Base-by-base conservation (phyloP, 2,329 filamentous ascomycete species). In the Davidsoniella australis region DNA sequence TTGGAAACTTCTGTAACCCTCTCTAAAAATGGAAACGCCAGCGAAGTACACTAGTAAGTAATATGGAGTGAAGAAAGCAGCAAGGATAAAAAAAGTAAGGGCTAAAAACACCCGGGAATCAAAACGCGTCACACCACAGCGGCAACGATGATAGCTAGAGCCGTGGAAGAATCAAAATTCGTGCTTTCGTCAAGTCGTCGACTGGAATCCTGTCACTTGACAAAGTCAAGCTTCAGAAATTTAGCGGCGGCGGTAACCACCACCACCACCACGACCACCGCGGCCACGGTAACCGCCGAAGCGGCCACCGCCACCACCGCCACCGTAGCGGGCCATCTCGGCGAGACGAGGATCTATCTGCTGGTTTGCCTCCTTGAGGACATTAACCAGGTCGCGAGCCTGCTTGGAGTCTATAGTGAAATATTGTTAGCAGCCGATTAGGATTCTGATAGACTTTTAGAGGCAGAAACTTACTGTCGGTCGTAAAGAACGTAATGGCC, bases 401-500 rank as follows among this genome's bases (percentile, higher is more conserved):
- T 91, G 85, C 73, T 89, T 91, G 60, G 83, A 77, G 70, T 91
- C 85, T 88, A 49, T 2, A 23, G 9, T 12, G 12, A 18, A n/a
- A 18, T 7, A 24, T 39, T 55, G 63, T 73, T 61, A 71, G 68
- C 44, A 51, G 47, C 24, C n/a, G 33, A 12, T 2, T 16, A 24
- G 4, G 7, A 44, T 9, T 5, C 12, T 2, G 12, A 4, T 10
- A 1, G 26, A 29, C 9, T 20, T 4, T 10, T 17, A 10, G 5
- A 23, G 39, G 18, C 50, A 43, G n/a, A 48, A 54, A 83, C 88
- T 72, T 76, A 95, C 89, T 96, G 69, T 96, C 91, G 82, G 89
- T 91, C 66, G 91, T 96, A 70, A 98, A 98, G 62, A 98, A 78
- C 57, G 91, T 96, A 63, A 96, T 96, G 65, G 91, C 91, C 60